Base-by-base conservation (phyloP, 495 filamentous ascomycete species). In the Articulospora tetracladia region DNA sequence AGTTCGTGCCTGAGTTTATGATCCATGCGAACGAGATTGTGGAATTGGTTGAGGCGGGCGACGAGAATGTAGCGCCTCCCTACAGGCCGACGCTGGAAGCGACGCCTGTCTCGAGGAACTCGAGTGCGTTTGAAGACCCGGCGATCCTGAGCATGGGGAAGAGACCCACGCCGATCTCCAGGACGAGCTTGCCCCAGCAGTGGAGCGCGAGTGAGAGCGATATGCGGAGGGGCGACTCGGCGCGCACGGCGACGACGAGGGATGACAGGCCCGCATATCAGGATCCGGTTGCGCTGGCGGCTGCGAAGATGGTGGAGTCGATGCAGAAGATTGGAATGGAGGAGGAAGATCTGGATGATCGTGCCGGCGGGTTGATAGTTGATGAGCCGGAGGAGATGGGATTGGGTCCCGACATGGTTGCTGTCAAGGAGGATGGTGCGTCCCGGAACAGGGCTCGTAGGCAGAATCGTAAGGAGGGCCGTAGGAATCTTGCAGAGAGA, bases 101-200 rank as follows among this genome's bases (percentile, higher is more conserved):
- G 8, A 44, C 39, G 39, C 39, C 39, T 19, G 17, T 44, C 4
- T 44, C 39, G 3, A 44, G 39, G n/a, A 12, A 44, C 3, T 26
- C 55, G 46, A 63, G 47, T 20, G 63, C 71, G 1, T 81, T 83
- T 54, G 72, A 77, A 20, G 81, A 84, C 62, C 81, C 81, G 32
- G 81, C 81, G 10, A 84, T 84, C 32, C 51, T 84, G 3, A 79
- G 79, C 50, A 62, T 82, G 20, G 74, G 75, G 12, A 73, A 70
- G 53, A 69, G 60, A 55, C 67, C 67, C 32, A 55, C 57, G 6
- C 55, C 58, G 25, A 24, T 61, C 20, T 53, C 53, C 26, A 6
- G 50, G 25, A 36, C 52, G 20, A 44, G 28, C 23, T 49, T 59
- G 26, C 51, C 59, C 17, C 24, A n/a, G 15, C 30, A 62, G 46